Evolutionary conservation across 805 yeast genomes (phyloP), one percentile per base, ranked within the genome.

Genomic region (Saccharomyces eubayanus): DNA sequence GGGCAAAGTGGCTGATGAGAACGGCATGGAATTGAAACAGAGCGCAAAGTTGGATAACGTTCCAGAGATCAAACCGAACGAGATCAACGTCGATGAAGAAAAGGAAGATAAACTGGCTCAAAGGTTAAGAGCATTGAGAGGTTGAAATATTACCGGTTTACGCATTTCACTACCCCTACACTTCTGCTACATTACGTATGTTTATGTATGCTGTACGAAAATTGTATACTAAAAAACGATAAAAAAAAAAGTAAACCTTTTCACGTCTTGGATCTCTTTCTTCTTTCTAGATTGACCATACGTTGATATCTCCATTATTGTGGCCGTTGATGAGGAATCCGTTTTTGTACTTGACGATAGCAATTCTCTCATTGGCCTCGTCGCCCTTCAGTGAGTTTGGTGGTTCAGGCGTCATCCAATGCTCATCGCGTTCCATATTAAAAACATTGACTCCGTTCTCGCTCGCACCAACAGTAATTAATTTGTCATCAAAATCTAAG

Each of bases 1-100:
- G 87, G 89, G 78, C 65, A 89, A 88, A 68, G 91, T 94, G 14
- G 98, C 98, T 0, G 98, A 92, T 67, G 98, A 92, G 67, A 97
- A 97, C 0, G 99, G 99, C 2, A 75, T 94, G 46, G 98, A 94
- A 67, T 77, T 91, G 75, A 84, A 85, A 62, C 97, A 91, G 62
- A 85, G 89, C 50, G 81, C 95, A 57, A 77, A 74, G 14, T 70
- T 74, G 28, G 75, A 75, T 30, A 62, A 69, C 2, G 69, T 74
- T 6, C 80, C 81, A 48, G 87, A 82, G 57, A 82, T 89, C 14
- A 74, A 79, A 61, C 80, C 82, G 1, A 78, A 76, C 11, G 62
- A 77, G 2, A 72, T 77, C 6, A 60, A 61, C 3, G 76, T 77
- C 29, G 70, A 77, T 31, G 87, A 80, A 51, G 96, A 87, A 60